phyloP scores from a whole-genome alignment of 768 basidiomycete genomes.

The Suillus placidus region DNA sequence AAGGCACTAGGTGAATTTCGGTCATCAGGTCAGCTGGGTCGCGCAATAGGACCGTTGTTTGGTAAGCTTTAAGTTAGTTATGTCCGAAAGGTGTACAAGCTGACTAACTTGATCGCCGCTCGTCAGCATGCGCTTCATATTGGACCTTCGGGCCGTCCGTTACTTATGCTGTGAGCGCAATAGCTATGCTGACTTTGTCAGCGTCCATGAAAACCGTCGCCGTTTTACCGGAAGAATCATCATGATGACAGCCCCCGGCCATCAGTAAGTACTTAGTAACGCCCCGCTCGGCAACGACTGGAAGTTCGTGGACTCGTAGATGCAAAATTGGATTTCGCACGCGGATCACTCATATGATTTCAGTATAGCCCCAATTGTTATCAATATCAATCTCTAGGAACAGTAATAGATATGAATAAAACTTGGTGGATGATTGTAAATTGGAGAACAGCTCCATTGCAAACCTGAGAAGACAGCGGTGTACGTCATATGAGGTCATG shows the following conservation, averaged over 20 bases:
- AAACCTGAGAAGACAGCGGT: background rate
- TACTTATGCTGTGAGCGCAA: constrained; percentile 69
- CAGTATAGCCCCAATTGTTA: background rate
- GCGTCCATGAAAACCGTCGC: constrained; percentile 56
- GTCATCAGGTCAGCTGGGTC: constrained; percentile 91
- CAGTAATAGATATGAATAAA: constrained; percentile 1
- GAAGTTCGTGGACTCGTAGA: background rate
- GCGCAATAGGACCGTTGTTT: constrained; percentile 90
- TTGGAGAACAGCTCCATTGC: background rate
- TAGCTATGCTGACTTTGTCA: constrained; percentile 66
- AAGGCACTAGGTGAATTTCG: constrained; percentile 84
- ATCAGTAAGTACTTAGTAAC: background rate
- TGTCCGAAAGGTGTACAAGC: constrained; percentile 16
- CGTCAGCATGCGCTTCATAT: constrained; percentile 78
- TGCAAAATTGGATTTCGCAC: background rate
- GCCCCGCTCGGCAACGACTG: no score
- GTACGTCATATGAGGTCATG: background rate
- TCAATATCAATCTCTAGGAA: background rate
- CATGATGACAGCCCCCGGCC: constrained; percentile 12
- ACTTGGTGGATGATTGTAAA: background rate
- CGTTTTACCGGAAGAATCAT: constrained; percentile 9
- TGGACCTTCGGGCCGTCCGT: constrained; percentile 85
- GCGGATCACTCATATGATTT: background rate
- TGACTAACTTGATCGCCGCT: background rate
- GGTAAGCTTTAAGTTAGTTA: constrained; percentile 48